Conservation (phyloP, 129 eudicot genomes). For the Solidago caesia region DNA sequence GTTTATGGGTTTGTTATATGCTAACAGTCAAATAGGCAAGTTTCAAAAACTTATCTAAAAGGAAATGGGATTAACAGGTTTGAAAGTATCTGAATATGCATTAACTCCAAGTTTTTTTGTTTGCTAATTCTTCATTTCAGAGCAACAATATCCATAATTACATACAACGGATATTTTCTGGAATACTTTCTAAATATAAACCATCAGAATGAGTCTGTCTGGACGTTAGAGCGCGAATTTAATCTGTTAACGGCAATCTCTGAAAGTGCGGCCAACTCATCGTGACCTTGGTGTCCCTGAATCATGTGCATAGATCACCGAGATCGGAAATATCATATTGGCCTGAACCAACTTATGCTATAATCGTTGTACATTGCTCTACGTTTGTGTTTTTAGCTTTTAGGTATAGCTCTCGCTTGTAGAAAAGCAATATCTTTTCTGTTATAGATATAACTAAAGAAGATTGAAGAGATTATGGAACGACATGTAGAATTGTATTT, state of each 20-base stretch:
- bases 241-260: constrained; percentile 61
- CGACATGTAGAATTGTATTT: too few relatives aligned
- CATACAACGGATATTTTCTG: constrained; percentile 66
- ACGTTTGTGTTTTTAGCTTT: not conserved
- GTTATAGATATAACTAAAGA: too few relatives aligned
- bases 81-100: not conserved
- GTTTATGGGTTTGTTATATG: not conserved
- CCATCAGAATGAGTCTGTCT: constrained; percentile 61
- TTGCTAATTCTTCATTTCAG: constrained; percentile 36
- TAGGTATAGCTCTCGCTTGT: not conserved
- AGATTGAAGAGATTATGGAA: too few relatives aligned
- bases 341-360: not conserved
- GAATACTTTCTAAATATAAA: constrained; percentile 63
- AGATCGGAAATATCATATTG: not conserved
- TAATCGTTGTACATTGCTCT: not conserved
- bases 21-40: not conserved
- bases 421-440: too few relatives aligned
- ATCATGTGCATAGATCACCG: not conserved
- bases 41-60: not conserved
- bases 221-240: constrained; percentile 78
- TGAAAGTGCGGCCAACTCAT: constrained; percentile 21
- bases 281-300: not conserved
- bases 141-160: constrained; percentile 66
- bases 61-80: not conserved
- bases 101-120: not conserved